phyloP scores from a whole-genome alignment of 2,329 filamentous ascomycete species.

The Balansia obtecta region DNA sequence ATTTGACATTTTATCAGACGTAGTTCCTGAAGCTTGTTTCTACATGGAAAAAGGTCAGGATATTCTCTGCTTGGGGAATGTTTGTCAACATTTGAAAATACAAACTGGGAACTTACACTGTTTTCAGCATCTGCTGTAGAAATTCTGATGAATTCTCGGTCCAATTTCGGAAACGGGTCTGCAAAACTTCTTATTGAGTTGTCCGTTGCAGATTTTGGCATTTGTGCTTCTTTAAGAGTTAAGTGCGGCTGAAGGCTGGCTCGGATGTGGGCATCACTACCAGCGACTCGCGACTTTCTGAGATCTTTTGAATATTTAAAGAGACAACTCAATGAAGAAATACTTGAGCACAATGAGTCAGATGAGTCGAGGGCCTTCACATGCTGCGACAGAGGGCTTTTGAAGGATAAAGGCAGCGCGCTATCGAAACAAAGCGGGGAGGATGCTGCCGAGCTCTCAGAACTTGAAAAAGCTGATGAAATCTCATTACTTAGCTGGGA shows the following conservation, averaged over 20 bases:
- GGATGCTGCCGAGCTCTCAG: neutral
- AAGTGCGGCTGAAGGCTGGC: neutral
- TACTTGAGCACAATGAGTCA: neutral
- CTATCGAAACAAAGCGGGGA: neutral
- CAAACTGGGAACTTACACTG: neutral
- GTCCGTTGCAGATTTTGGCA: neutral
- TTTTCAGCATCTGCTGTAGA: neutral
- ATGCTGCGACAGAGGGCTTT: neutral
- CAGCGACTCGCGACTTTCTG: neutral
- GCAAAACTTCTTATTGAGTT: neutral
- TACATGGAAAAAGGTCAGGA: neutral
- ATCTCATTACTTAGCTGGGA: neutral
- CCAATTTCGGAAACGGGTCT: neutral
- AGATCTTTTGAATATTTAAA: neutral
- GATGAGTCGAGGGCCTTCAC: neutral
- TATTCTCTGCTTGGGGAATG: no score
- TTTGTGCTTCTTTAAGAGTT: neutral
- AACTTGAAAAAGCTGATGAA: neutral
- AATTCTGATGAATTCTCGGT: neutral
- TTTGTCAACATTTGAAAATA: neutral
- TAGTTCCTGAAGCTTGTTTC: neutral
- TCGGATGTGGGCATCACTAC: neutral
- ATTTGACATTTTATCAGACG: neutral
- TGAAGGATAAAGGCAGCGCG: constrained; percentile 1
- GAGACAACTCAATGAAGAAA: neutral